phyloP scores from a whole-genome alignment of 2,329 filamentous ascomycete genomes.

The Colletotrichum lini region DNA sequence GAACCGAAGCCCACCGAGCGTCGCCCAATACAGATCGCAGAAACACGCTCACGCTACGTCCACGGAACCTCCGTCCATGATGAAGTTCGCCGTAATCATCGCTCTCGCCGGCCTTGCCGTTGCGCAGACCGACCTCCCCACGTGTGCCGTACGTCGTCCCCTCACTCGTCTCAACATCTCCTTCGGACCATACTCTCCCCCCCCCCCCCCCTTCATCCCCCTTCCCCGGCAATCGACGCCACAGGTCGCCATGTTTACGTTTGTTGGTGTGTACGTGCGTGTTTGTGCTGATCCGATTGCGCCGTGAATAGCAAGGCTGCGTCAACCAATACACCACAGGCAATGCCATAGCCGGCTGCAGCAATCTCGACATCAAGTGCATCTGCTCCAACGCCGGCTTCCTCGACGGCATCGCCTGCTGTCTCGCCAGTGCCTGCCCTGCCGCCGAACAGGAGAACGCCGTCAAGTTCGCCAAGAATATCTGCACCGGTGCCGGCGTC shows the following conservation, averaged over 20 bases:
- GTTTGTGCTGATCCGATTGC: conserved; percentile 44
- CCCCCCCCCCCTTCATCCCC: background rate
- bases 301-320: conserved; percentile 46
- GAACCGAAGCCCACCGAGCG: conserved; percentile 8
- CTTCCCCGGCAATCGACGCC: conserved; percentile 7
- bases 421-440: conserved; percentile 54
- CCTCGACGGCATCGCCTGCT: conserved; percentile 59
- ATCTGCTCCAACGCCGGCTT: conserved; percentile 59
- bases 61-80: conserved; percentile 43
- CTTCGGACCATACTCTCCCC: background rate
- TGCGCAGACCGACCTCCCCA: conserved; percentile 53
- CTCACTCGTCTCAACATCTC: background rate
- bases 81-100: conserved; percentile 54
- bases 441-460: conserved; percentile 51
- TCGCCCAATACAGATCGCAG: conserved; percentile 4
- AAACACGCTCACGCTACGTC: conserved; percentile 11
- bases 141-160: conserved; percentile 56
- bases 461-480: conserved; percentile 54
- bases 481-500: conserved; percentile 56
- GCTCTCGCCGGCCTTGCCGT: conserved; percentile 51
- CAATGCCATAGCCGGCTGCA: conserved; percentile 55
- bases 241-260: background rate
- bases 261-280: background rate
- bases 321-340: conserved; percentile 52
- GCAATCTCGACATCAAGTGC: conserved; percentile 56